phyloP scores from a whole-genome alignment of 23 red algal genomes.

The Pyropia haitanensis region DNA sequence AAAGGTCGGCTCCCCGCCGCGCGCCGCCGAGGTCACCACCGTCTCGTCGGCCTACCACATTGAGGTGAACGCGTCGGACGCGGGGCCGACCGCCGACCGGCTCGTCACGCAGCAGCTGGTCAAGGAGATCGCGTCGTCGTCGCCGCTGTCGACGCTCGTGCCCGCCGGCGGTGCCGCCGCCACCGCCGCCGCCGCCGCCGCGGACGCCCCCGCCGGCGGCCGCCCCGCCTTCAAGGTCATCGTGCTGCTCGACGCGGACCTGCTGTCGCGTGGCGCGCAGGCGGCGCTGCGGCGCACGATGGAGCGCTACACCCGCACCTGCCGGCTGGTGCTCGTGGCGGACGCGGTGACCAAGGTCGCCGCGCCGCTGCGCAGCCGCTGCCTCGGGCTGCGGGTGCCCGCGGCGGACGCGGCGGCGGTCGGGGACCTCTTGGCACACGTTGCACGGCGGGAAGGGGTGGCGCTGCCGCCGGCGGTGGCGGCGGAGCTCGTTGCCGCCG shows the following conservation, averaged over 20 bases:
- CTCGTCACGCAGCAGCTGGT: conserved; percentile 89
- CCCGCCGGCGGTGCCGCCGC: not conserved
- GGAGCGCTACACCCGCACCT: conserved; percentile 90
- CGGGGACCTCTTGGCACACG: conserved; percentile 20
- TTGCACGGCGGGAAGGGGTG: conserved; percentile 41
- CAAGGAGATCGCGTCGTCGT: conserved; percentile 90
- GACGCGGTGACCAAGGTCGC: conserved; percentile 63
- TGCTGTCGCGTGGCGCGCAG: conserved; percentile 76
- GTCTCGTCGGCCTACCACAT: conserved; percentile 81
- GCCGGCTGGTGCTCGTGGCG: conserved; percentile 85
- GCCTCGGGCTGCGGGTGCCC: conserved; percentile 72
- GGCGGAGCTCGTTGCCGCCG: conserved; percentile 9
- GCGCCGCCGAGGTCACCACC: conserved; percentile 75
- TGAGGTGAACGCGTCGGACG: conserved; percentile 95
- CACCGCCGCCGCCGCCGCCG: too few relatives aligned
- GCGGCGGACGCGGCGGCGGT: conserved; percentile 43
- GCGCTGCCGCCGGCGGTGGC: conserved; percentile 24
- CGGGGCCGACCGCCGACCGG: conserved; percentile 62
- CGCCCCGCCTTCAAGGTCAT: conserved; percentile 74
- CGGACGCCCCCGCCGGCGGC: not conserved
- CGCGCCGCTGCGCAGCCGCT: conserved; percentile 87
- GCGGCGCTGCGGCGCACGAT: conserved; percentile 92
- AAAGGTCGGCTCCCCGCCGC: conserved; percentile 66
- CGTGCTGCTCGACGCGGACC: conserved; percentile 91
- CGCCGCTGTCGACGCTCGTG: conserved; percentile 37